Conservation (phyloP, 2,329 filamentous ascomycete genomes). For the Gaeumannomyces tritici region DNA sequence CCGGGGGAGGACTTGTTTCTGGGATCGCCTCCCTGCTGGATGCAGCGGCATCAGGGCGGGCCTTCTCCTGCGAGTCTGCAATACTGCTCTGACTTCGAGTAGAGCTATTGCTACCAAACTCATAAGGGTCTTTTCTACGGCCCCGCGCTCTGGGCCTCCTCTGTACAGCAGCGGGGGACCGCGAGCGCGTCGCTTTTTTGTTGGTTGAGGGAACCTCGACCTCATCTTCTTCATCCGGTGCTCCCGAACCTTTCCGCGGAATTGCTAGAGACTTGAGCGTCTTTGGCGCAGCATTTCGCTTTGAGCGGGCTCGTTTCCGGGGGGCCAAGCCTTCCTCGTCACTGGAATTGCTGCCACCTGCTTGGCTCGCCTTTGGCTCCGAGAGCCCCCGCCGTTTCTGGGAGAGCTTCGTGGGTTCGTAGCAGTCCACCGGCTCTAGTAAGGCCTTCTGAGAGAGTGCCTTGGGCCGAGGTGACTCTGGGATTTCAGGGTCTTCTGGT, state of each 20-base stretch:
- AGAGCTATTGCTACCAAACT: neutral
- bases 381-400: constrained; percentile 26
- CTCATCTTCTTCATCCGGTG: constrained; percentile 20
- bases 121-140: neutral
- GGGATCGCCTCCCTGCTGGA: constrained; percentile 11
- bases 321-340: constrained; percentile 26
- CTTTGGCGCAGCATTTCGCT: constrained; percentile 27
- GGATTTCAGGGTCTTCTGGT: constrained; percentile 5
- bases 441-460: constrained; percentile 5
- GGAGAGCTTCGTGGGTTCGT: constrained; percentile 35
- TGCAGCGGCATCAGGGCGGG: neutral
- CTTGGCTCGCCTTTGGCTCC: constrained; percentile 9
- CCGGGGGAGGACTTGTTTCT: constrained; percentile 11
- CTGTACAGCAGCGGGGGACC: neutral
- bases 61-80: constrained; percentile 2
- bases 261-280: constrained; percentile 32
- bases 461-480: constrained; percentile 10
- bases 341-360: constrained; percentile 17
- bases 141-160: neutral
- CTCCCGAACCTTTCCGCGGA: constrained; percentile 11
- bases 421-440: constrained; percentile 26
- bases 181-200: constrained; percentile 9
- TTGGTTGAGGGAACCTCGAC: constrained; percentile 24
- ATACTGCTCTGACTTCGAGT: constrained; percentile 2
- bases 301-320: constrained; percentile 24